Conservation (phyloP, 192 early-diverging fungal genomes). For the Backusella parvicylindrica region DNA sequence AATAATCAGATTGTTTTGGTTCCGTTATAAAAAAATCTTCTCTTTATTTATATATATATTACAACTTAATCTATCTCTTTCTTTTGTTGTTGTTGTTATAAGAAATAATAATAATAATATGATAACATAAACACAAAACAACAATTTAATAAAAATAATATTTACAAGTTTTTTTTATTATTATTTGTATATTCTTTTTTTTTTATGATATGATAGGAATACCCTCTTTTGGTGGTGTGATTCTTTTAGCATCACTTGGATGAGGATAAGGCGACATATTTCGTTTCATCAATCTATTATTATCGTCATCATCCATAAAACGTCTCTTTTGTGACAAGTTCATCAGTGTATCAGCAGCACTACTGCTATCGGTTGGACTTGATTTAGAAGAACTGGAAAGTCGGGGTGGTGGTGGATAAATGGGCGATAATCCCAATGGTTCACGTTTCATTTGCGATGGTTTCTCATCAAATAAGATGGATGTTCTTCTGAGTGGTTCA, state of each 20-base stretch:
- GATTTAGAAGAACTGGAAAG: neutral
- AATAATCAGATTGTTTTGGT: slow-evolving; percentile 19
- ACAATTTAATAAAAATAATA: neutral
- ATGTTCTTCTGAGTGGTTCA: slow-evolving; percentile 18
- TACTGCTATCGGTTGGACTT: slow-evolving; percentile 7
- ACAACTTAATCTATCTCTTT: neutral
- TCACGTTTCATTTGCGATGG: neutral
- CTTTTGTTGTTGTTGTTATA: neutral
- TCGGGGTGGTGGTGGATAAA: neutral
- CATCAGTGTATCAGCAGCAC: slow-evolving; percentile 11
- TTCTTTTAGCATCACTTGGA: neutral
- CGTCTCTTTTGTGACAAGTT: slow-evolving; percentile 9
- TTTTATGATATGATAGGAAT: slow-evolving; percentile 1
- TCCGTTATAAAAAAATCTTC: neutral
- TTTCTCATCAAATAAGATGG: slow-evolving; percentile 11
- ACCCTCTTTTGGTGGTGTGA: slow-evolving; percentile 2
- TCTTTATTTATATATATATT: neutral
- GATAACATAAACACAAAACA: neutral
- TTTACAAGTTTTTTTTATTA: neutral
- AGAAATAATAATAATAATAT: neutral
- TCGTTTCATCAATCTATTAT: slow-evolving; percentile 3
- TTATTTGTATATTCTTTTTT: neutral
- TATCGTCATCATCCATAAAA: neutral
- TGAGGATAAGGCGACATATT: neutral
- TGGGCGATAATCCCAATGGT: neutral